phyloP scores from a whole-genome alignment of 2,329 filamentous ascomycete genomes.

The Sporothrix phasma region DNA sequence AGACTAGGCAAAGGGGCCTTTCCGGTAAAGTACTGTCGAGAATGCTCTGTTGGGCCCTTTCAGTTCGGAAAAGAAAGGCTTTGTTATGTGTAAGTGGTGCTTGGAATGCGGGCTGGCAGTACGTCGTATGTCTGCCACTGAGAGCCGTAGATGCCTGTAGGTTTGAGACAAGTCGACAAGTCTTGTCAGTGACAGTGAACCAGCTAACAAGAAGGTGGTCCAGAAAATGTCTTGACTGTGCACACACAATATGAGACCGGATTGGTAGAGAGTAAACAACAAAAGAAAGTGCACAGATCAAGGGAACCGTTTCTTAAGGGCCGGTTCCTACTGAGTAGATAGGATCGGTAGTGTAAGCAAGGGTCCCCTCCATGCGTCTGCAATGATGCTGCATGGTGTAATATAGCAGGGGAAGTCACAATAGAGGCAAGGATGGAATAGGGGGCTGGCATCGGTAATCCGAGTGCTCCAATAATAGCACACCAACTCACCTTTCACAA shows the following conservation, averaged over 20 bases:
- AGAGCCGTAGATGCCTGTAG: not conserved
- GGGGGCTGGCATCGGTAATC: constrained; percentile 8
- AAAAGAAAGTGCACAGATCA: not conserved
- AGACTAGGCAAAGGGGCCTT: not conserved
- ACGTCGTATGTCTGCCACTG: not conserved
- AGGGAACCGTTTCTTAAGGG: not conserved
- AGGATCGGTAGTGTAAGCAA: constrained; percentile 8
- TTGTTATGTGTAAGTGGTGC: not conserved
- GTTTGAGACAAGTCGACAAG: not conserved
- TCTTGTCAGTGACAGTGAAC: constrained; percentile 3
- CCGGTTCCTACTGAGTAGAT: not conserved
- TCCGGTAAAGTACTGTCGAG: not conserved
- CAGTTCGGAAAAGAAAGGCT: not conserved
- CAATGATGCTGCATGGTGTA: not conserved
- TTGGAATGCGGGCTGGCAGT: not conserved
- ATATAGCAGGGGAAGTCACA: constrained; percentile 2
- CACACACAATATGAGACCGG: constrained; percentile 4
- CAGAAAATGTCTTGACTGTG: not conserved
- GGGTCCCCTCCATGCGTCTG: not conserved
- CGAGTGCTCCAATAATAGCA: not conserved
- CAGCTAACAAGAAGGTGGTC: not conserved
- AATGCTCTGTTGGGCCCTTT: not conserved
- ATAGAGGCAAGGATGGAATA: not conserved
- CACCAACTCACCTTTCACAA: constrained; percentile 10
- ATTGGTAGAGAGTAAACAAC: not conserved